Evolutionary conservation across 345 rosid species (phyloP), one percentile per base, ranked within the genome.

Genomic region (Citrus cavaleriei): DNA sequence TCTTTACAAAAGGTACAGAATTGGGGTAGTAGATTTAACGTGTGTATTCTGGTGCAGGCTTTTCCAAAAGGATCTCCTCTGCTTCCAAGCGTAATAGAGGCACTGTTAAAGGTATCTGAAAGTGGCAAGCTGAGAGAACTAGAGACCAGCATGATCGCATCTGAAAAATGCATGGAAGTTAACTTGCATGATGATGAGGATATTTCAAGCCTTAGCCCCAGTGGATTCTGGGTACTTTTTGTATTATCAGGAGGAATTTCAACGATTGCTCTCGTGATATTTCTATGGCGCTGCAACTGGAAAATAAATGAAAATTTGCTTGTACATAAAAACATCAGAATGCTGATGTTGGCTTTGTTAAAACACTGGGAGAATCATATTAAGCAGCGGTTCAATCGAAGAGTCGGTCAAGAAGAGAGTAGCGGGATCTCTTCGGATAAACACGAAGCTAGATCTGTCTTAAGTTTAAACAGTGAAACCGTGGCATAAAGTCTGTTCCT

Each of bases 91-190:
- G 70, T 85, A 40, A 79, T 54, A 5, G 77, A 79, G 66, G 81
- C 87, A 8, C 74, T 85, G 9, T 32, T 82, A 49, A 69, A 66
- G 40, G 79, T 82, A 24, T n/a, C 74, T 14, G 87, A 85, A 70
- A 74, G 34, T 9, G 87, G 87, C 6, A 70, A 70, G 66, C 81
- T 81, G 12, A 40, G 30, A 77, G 55, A 76, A 16, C 21, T 82
- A 9, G 85, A 84, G 67, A 72, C 30, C 6, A 49, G 28, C 30
- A 59, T 68, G 78, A 10, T 83, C 16, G 64, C 58, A 37, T 40
- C 63, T 8, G 46, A 76, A 3, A 54, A 77, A 21, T 83, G 85
- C 40, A 22, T 35, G 60, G 79, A 75, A 18, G 34, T 7, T 49
- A 73, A 62, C 27, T 21, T 13, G 13, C 72, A 74, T 1, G 59